phyloP scores from a whole-genome alignment of 768 basidiomycete species.

The Termitomyces sp. region DNA sequence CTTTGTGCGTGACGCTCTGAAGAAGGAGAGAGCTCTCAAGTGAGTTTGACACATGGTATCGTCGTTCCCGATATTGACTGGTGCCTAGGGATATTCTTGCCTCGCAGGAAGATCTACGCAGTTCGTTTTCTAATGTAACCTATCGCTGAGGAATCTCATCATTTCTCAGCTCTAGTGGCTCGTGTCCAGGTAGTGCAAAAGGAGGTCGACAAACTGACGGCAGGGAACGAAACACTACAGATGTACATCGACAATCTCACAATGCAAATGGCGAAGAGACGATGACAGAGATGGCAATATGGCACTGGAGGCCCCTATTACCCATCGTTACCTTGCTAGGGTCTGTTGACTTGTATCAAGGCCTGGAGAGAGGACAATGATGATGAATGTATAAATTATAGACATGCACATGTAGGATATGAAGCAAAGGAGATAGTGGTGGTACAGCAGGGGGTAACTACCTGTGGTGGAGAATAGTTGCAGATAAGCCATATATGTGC shows the following conservation, averaged over 20 bases:
- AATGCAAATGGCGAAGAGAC: constrained; percentile 79
- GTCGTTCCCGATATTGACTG: background rate
- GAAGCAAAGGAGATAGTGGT: background rate
- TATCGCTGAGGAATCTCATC: background rate
- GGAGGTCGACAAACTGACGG: constrained; percentile 77
- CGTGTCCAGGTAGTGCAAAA: constrained; percentile 68
- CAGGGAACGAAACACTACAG: constrained; percentile 79
- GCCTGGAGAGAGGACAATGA: background rate
- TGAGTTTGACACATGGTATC: constrained; percentile 29
- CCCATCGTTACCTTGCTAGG: background rate
- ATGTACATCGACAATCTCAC: constrained; percentile 91
- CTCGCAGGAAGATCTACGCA: constrained; percentile 72
- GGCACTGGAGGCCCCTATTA: background rate
- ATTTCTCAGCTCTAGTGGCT: constrained; percentile 52
- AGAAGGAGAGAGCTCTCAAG: constrained; percentile 78
- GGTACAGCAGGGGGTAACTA: constrained; percentile 2
- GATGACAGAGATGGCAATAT: constrained; percentile 31
- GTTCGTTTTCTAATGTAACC: constrained; percentile 34
- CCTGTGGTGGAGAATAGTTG: background rate
- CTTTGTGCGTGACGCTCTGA: constrained; percentile 70
- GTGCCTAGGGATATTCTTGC: constrained; percentile 65
- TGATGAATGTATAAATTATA: constrained; percentile 1
- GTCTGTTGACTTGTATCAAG: too few relatives aligned
- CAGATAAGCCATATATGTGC: constrained; percentile 2
- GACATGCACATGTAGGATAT: constrained; percentile 1